Evolutionary conservation across 2,329 filamentous ascomycete genomes (phyloP), one percentile per base, ranked within the genome.

Genomic region (Penicillium janthinellum): DNA sequence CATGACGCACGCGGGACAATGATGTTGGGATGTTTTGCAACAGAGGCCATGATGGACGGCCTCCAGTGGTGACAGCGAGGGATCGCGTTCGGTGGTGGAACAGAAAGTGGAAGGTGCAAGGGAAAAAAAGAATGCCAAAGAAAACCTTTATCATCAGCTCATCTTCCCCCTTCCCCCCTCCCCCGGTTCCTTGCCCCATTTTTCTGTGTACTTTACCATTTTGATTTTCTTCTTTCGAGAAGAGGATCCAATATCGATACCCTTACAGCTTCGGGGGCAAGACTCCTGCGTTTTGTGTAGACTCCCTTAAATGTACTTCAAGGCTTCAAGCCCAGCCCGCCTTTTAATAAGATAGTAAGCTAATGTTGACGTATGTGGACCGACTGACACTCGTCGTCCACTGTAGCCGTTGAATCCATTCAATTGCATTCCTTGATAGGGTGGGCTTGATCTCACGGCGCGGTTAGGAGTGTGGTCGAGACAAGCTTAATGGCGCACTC

Each of bases 161-260:
- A 56, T 34, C 28, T n/a, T 54, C 59, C 20, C 20, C 20, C 20
- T 20, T 20, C 20, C 20, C 20, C 20, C 20, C 20, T 25, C 25
- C 49, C 49, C 61, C 22, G 25, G 34, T 41, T 52, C 48, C 12
- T 55, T 48, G 35, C 49, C 56, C 35, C 39, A n/a, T 54, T 62
- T 71, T 66, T 67, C 57, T 62, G 66, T 73, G 70, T 71, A 72
- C 62, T 70, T 66, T 72, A 72, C 57, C 60, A 63, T 59, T 22
- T 57, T 57, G 61, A 64, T 60, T 22, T 58, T 57, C 60, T 67
- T 62, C 52, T 58, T 53, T 61, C 56, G 59, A 59, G 63, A 64
- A 67, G 67, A 70, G 65, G 17, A 65, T 66, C 68, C 49, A 70
- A 71, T 67, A 73, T 73, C 71, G 71, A 73, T 73, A 73, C 71